phyloP scores from a whole-genome alignment of 1,284 basidiomycete genomes.

The Irpex sp. region DNA sequence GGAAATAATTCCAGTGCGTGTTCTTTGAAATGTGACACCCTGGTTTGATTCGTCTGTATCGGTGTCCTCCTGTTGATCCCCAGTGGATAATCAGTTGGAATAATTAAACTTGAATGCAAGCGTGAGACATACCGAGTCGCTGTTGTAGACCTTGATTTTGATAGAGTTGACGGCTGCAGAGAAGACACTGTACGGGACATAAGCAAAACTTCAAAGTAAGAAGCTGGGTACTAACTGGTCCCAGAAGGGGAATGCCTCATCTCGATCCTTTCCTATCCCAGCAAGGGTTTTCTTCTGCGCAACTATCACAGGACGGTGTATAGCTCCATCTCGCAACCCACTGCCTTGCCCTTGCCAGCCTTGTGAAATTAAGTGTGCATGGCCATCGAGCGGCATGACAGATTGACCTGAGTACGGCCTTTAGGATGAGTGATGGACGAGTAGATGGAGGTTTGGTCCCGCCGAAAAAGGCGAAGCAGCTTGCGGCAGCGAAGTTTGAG shows the following conservation, averaged over 20 bases:
- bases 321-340: conserved; percentile 66
- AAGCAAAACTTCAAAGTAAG: neutral
- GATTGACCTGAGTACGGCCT: neutral
- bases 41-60: conserved; percentile 20
- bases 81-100: neutral
- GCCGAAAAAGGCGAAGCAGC: neutral
- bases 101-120: conserved; percentile 11
- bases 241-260: conserved; percentile 95
- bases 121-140: conserved; percentile 35
- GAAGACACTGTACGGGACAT: conserved; percentile 58
- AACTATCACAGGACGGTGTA: conserved; percentile 70
- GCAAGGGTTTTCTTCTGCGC: conserved; percentile 81
- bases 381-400: conserved; percentile 73
- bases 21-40: conserved; percentile 45
- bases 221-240: conserved; percentile 68
- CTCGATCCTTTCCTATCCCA: conserved; percentile 87
- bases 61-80: conserved; percentile 23
- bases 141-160: conserved; percentile 58
- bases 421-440: neutral
- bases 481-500: neutral
- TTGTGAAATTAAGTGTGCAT: conserved; percentile 75
- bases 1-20: conserved; percentile 74
- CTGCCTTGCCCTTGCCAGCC: conserved; percentile 87
- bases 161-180: conserved; percentile 75
- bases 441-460: neutral